phyloP scores from a whole-genome alignment of 179 eudicot species.

The Spergularia azorica region DNA sequence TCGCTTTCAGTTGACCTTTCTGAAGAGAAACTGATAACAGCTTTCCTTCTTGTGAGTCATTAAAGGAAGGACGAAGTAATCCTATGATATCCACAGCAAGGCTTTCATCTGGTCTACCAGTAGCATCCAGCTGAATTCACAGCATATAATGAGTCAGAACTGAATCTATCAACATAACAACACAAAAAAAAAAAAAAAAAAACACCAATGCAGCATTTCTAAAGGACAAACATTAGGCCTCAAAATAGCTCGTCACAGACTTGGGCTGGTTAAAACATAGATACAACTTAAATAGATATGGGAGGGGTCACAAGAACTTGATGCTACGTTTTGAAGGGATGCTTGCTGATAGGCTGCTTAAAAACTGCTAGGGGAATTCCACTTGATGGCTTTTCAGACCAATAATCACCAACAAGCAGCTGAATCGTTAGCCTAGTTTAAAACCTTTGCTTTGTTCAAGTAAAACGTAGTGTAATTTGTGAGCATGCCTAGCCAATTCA shows the following conservation, averaged over 20 bases:
- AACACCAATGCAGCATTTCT: conserved; percentile 1
- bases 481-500: too few relatives aligned
- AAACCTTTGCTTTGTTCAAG: too few relatives aligned
- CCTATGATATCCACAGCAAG: conserved; percentile 72
- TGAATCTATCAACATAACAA: background rate
- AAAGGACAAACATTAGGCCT: background rate
- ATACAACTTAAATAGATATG: background rate
- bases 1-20: conserved; percentile 89
- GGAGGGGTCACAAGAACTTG: too few relatives aligned
- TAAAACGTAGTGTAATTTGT: too few relatives aligned
- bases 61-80: conserved; percentile 52
- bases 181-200: background rate
- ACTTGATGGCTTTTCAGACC: too few relatives aligned
- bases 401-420: too few relatives aligned
- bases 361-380: too few relatives aligned
- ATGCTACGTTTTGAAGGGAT: too few relatives aligned
- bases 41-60: conserved; percentile 59
- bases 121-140: conserved; percentile 82
- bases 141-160: conserved; percentile 21
- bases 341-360: too few relatives aligned
- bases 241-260: background rate
- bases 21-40: conserved; percentile 80
- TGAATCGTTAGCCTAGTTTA: too few relatives aligned
- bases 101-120: conserved; percentile 96
- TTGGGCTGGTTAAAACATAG: conserved; percentile 2